A percentile compares a stretch with the other conserved stretches of the same genome.
Conservation (phyloP, 2,329 filamentous ascomycete genomes). For the Colletotrichum spaethianum region DNA sequence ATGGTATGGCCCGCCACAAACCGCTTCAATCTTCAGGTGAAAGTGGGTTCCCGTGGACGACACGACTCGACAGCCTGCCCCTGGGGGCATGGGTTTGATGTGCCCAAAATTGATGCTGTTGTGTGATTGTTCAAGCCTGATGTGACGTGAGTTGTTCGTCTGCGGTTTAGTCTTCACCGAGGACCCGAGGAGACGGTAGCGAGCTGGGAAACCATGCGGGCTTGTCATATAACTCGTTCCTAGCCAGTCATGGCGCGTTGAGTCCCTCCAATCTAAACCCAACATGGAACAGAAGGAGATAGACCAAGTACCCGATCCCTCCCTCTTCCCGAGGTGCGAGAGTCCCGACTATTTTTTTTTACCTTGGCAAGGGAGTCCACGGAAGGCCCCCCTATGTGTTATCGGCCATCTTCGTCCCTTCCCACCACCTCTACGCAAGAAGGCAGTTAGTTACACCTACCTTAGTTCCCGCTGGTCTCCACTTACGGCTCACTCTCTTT, state of each 20-base stretch:
- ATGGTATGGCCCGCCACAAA: conserved; percentile 1
- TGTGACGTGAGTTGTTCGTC: conserved; percentile 40
- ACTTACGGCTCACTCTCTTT: conserved; percentile 17
- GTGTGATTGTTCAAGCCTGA: conserved; percentile 14
- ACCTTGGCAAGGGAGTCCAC: background rate
- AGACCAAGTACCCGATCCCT: conserved; percentile 10
- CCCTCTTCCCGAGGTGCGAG: background rate
- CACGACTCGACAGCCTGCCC: background rate
- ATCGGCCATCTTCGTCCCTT: background rate
- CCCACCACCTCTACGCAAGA: background rate
- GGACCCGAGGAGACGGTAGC: conserved; percentile 41
- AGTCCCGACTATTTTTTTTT: background rate
- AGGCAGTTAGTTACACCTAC: background rate
- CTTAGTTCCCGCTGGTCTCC: conserved; percentile 28
- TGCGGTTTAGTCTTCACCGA: conserved; percentile 45
- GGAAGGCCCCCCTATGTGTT: background rate
- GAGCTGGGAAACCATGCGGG: conserved; percentile 43
- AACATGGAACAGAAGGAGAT: conserved; percentile 6
- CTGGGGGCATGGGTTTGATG: conserved; percentile 1
- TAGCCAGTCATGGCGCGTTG: background rate
- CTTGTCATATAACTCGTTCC: conserved; percentile 22
- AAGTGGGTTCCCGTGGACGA: conserved; percentile 24
- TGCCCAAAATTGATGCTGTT: conserved; percentile 1
- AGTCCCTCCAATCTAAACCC: conserved; percentile 29
- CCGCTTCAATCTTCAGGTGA: conserved; percentile 10